A percentile compares a stretch with the other conserved stretches of the same genome.
phyloP scores from a whole-genome alignment of 2,329 filamentous ascomycete species.

The Calonectria pseudoreteaudii region DNA sequence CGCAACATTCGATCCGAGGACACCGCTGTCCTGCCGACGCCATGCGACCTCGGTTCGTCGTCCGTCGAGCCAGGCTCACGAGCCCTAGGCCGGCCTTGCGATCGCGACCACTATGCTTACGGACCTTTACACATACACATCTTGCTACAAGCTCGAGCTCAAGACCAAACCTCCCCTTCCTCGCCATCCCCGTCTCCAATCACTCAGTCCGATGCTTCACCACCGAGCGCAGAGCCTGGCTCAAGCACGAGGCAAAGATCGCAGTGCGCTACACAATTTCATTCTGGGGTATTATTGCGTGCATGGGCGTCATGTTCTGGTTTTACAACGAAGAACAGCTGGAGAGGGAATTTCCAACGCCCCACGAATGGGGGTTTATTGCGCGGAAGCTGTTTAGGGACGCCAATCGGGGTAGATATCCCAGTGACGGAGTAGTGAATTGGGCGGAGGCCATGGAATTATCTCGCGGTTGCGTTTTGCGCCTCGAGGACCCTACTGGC shows the following conservation, averaged over 20 bases:
- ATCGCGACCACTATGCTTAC: constrained; percentile 36
- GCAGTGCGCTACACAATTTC: constrained; percentile 76
- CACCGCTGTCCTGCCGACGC: constrained; percentile 21
- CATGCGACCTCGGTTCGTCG: constrained; percentile 55
- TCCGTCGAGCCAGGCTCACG: constrained; percentile 42
- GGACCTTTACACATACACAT: constrained; percentile 45
- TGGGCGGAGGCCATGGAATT: constrained; percentile 76
- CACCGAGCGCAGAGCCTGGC: constrained; percentile 79
- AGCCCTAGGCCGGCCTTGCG: constrained; percentile 30
- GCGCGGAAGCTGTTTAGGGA: constrained; percentile 76
- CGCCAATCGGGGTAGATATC: constrained; percentile 69
- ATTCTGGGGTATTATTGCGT: constrained; percentile 72
- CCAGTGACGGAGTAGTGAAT: constrained; percentile 66
- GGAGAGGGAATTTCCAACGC: constrained; percentile 83
- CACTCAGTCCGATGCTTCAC: constrained; percentile 77
- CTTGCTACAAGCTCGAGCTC: constrained; percentile 42
- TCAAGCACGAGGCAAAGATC: constrained; percentile 77
- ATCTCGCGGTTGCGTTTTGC: constrained; percentile 68
- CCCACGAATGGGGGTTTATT: constrained; percentile 81
- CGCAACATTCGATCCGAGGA: background rate
- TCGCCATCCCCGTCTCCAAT: constrained; percentile 60
- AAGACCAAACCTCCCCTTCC: constrained; percentile 59
- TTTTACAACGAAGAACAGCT: constrained; percentile 79
- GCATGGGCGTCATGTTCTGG: constrained; percentile 71
- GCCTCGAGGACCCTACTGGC: constrained; percentile 75